phyloP scores from a whole-genome alignment of 2,329 filamentous ascomycete genomes.

The Xylaria sp. region DNA sequence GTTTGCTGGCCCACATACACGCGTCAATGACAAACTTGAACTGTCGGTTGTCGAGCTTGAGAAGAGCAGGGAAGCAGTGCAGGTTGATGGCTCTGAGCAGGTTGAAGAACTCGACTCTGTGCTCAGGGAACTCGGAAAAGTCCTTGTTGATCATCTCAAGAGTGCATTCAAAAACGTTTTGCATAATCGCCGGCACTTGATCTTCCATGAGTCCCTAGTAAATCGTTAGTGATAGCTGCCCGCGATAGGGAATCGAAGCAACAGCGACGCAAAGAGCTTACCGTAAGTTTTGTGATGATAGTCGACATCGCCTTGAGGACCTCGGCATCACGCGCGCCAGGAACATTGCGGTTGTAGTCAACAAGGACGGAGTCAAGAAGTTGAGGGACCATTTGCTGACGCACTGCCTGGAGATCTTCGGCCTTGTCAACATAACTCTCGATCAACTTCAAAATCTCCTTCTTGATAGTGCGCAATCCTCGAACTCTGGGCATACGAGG shows the following conservation, averaged over 20 bases:
- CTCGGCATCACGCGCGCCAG: conserved; percentile 91
- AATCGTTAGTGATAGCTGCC: conserved; percentile 14
- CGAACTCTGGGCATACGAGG: conserved; percentile 97
- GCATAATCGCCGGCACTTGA: conserved; percentile 95
- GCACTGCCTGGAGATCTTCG: conserved; percentile 89
- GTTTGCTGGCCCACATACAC: conserved; percentile 99
- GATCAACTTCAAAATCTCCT: conserved; percentile 97
- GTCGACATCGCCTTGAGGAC: conserved; percentile 97
- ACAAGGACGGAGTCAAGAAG: conserved; percentile 88
- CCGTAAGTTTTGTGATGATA: conserved; percentile 92
- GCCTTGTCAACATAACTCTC: conserved; percentile 98
- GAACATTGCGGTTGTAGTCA: conserved; percentile 95
- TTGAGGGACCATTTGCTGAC: conserved; percentile 90
- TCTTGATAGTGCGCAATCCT: conserved; percentile 95
- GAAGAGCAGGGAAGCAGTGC: conserved; percentile 88
- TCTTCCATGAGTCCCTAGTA: conserved; percentile 87
- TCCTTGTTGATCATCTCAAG: conserved; percentile 99
- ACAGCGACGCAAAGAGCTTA: conserved; percentile 46
- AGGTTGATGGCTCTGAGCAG: conserved; percentile 92
- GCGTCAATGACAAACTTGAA: conserved; percentile 99
- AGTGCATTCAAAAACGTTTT: conserved; percentile 97
- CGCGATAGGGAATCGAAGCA: conserved; percentile 29
- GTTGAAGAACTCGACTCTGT: conserved; percentile 99
- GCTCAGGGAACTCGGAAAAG: conserved; percentile 97
- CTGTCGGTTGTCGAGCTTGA: conserved; percentile 90